These are phyloP conservation scores for Solanum pinnatisectum DNA, from an alignment of 257 asterid genomes.

Conservation along the genomic window DNA sequence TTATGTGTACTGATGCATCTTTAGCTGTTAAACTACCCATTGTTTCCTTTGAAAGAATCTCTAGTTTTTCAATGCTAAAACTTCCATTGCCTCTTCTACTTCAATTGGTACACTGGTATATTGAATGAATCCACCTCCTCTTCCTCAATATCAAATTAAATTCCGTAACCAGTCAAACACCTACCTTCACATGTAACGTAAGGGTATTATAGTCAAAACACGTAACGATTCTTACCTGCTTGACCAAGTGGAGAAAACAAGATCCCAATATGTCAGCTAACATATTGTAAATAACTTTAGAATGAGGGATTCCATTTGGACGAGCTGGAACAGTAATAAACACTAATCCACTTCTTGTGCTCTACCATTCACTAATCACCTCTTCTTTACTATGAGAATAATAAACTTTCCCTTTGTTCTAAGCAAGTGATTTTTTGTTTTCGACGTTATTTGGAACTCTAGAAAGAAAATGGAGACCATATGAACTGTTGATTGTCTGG, in stretches of 20 bases:
- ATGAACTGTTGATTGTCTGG: too few relatives aligned
- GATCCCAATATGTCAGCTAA: constrained; percentile 26
- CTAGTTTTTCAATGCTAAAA: constrained; percentile 11
- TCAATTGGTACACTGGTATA: constrained; percentile 22
- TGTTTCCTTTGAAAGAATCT: background rate
- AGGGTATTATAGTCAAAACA: too few relatives aligned
- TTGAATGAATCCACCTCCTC: constrained; percentile 23
- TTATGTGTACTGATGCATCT: background rate
- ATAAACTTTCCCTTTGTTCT: constrained; percentile 26
- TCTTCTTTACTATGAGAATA: constrained; percentile 16
- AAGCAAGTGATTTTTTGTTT: constrained; percentile 8
- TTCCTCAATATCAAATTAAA: background rate
- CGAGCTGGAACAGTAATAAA: constrained; percentile 25
- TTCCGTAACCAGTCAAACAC: too few relatives aligned
- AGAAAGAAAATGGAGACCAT: constrained; percentile 20
- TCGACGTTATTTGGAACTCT: constrained; percentile 13
- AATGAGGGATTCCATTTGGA: constrained; percentile 10
- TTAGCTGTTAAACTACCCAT: background rate
- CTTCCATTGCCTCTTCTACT: constrained; percentile 3
- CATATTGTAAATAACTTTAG: constrained; percentile 10
- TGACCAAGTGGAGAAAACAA: constrained; percentile 24
- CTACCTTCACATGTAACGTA: too few relatives aligned
- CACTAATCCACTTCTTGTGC: constrained; percentile 26
- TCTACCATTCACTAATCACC: constrained; percentile 22
- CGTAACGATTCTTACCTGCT: constrained; percentile 7